phyloP scores from a whole-genome alignment of 768 basidiomycete species.

The Dioszegia crocea region DNA sequence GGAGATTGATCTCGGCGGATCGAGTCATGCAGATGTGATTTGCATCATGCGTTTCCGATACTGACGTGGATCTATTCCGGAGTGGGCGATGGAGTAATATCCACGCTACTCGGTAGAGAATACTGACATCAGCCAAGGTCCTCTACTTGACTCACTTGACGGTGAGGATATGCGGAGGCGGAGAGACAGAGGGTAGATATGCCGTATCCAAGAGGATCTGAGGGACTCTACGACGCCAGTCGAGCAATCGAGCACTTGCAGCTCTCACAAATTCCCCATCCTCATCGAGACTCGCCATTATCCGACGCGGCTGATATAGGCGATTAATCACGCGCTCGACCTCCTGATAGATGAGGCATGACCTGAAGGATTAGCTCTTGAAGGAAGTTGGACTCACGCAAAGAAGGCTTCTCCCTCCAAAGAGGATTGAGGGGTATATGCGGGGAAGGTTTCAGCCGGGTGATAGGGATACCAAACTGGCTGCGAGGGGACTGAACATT shows the following conservation, averaged over 20 bases:
- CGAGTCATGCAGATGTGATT: background rate
- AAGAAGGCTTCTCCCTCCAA: slow-evolving; percentile 3
- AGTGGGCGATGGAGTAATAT: slow-evolving; percentile 4
- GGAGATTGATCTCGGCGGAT: slow-evolving; percentile 3
- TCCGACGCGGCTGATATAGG: background rate
- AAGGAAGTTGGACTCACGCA: background rate
- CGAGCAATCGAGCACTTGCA: background rate
- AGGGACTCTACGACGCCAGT: background rate
- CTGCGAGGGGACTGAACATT: background rate
- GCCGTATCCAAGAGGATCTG: background rate
- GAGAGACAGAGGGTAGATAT: background rate
- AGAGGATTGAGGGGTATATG: background rate
- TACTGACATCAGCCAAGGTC: background rate
- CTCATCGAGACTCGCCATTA: background rate
- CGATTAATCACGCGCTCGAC: background rate
- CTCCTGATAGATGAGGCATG: slow-evolving; percentile 1
- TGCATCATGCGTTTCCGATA: background rate
- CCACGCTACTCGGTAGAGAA: slow-evolving; percentile 5
- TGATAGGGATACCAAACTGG: background rate
- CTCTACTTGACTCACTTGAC: slow-evolving; percentile 5
- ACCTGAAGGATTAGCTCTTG: background rate
- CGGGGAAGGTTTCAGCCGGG: background rate
- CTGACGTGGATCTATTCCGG: background rate
- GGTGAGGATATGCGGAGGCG: slow-evolving; percentile 9
- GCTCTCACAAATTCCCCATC: background rate